Conservation (phyloP, 2,329 filamentous ascomycete genomes). For the Exophiala dermatitidis region DNA sequence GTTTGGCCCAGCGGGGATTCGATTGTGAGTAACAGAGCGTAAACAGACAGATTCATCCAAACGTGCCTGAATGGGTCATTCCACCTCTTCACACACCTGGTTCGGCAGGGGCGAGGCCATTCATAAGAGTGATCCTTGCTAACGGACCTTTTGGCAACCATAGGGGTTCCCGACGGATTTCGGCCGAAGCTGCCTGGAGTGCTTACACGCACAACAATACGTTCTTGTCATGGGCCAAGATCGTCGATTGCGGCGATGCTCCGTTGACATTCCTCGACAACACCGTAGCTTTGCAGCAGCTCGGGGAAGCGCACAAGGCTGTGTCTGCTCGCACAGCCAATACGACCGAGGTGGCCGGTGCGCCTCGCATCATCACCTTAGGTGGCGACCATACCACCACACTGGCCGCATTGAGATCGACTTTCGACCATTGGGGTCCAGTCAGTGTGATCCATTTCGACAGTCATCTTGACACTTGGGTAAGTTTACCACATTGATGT, state of each 20-base stretch:
- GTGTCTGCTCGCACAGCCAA: slow-evolving; percentile 43
- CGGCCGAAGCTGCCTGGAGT: slow-evolving; percentile 36
- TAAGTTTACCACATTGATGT: neutral
- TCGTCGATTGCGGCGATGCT: slow-evolving; percentile 51
- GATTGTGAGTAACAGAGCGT: slow-evolving; percentile 28
- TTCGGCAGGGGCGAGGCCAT: no score
- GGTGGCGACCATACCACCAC: slow-evolving; percentile 54
- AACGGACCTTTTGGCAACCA: neutral
- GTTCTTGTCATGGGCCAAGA: slow-evolving; percentile 44
- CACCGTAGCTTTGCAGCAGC: slow-evolving; percentile 48
- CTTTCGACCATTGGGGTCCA: slow-evolving; percentile 43
- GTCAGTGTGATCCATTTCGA: slow-evolving; percentile 55
- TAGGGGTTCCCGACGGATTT: slow-evolving; percentile 44
- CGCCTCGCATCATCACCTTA: slow-evolving; percentile 47
- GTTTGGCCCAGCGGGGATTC: slow-evolving; percentile 48
- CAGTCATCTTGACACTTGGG: slow-evolving; percentile 50
- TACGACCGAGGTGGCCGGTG: slow-evolving; percentile 33
- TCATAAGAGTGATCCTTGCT: neutral
- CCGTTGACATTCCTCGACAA: slow-evolving; percentile 49
- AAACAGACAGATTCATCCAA: no score
- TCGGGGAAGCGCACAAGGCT: slow-evolving; percentile 45
- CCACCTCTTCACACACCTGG: no score
- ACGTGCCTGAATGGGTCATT: no score
- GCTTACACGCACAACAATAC: slow-evolving; percentile 46
- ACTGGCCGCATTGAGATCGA: slow-evolving; percentile 46